Evolutionary conservation across 2,329 filamentous ascomycete species (phyloP), one percentile per base, ranked within the genome.

Genomic region (Tolypocladium endophyticum): DNA sequence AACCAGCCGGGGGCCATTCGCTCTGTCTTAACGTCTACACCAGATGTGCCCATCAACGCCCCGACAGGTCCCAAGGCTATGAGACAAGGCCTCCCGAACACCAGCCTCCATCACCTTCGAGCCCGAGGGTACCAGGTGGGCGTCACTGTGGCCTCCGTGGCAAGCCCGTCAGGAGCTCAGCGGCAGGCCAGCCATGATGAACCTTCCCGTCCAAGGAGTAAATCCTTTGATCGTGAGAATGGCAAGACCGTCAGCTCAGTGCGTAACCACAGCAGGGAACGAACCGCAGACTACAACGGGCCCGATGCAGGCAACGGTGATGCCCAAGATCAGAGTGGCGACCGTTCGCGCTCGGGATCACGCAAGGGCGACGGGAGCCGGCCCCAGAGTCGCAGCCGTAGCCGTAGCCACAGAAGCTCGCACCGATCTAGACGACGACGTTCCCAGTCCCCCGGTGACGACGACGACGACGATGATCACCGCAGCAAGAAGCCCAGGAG

Each of bases 41-140:
- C 76, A 63, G 72, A 76, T 66, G 73, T 76, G 57, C 85, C 85
- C 53, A 73, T 86, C 75, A 90, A 81, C 75, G 94, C 94, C 35
- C 94, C 94, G 35, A 96, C 89, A 59, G 94, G 92, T 12, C 94
- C 94, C 55, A 92, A 94, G 74, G 94, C 94, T 23, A 96, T 97
- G 90, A 84, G 93, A 63, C 88, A 94, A 73, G 91, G 92, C 36
- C 79, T 92, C 14, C 89, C 90, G 57, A 95, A 95, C 72, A 92
- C 87, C 60, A 90, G 89, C 65, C 82, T 89, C 58, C 82, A 86
- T 64, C 83, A 88, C 67, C 71, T 87, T 71, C 78, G 84, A 63
- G 82, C 82, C 30, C 74, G 79, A 63, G 80, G 79, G 45, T 77
- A 75, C 68, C 79, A 72, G 64, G 74, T 81, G 43, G 73, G 72